phyloP scores from a whole-genome alignment of 2,329 filamentous ascomycete genomes.

The Allantophomopsis lycopodina region DNA sequence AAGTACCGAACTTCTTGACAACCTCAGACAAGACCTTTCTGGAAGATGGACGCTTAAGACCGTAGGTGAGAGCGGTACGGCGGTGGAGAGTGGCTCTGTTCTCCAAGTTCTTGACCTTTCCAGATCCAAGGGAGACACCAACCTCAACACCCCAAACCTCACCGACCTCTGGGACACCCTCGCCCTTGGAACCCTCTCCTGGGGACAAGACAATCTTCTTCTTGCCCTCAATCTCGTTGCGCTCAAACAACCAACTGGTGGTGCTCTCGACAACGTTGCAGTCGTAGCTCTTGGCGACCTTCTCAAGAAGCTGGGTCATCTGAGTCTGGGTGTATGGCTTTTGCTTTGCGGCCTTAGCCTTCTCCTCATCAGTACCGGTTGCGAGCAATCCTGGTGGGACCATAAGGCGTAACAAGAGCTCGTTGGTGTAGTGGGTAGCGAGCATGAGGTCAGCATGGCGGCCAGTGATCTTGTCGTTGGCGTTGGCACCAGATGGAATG shows the following conservation, averaged over 20 bases:
- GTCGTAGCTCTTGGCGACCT: slow-evolving; percentile 80
- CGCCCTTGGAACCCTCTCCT: slow-evolving; percentile 77
- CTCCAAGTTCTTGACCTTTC: slow-evolving; percentile 87
- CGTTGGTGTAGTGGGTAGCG: slow-evolving; percentile 90
- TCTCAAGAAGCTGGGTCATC: slow-evolving; percentile 81
- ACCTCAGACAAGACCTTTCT: slow-evolving; percentile 88
- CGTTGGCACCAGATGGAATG: slow-evolving; percentile 47
- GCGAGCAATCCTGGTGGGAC: slow-evolving; percentile 78
- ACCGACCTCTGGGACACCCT: slow-evolving; percentile 74
- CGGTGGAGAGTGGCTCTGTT: slow-evolving; percentile 87
- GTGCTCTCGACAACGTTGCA: slow-evolving; percentile 95
- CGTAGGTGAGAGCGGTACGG: slow-evolving; percentile 82
- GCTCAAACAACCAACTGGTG: slow-evolving; percentile 91
- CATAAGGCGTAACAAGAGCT: slow-evolving; percentile 83
- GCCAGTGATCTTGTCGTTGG: slow-evolving; percentile 53
- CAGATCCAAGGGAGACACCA: slow-evolving; percentile 76
- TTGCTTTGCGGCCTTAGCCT: slow-evolving; percentile 73
- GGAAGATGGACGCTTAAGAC: slow-evolving; percentile 86
- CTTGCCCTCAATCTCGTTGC: slow-evolving; percentile 93
- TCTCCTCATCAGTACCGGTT: slow-evolving; percentile 81
- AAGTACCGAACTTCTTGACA: slow-evolving; percentile 92
- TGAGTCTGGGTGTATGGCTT: slow-evolving; percentile 76
- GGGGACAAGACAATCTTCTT: slow-evolving; percentile 91
- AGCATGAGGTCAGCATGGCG: slow-evolving; percentile 77
- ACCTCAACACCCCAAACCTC: slow-evolving; percentile 98